Conservation (phyloP, 306 rosid species). For the Quercus agrifolia region DNA sequence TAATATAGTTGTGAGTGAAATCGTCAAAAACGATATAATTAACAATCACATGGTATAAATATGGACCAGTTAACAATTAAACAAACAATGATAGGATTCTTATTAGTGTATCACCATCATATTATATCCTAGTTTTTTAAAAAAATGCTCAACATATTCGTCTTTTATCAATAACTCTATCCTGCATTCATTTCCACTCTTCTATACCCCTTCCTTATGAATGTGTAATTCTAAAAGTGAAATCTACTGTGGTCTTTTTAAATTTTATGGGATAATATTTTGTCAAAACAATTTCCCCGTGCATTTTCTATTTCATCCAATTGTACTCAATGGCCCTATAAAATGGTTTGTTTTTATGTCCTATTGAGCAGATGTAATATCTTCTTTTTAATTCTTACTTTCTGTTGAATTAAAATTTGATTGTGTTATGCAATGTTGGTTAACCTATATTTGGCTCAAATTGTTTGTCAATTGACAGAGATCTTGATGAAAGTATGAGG, state of each 20-base stretch:
- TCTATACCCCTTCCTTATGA: not conserved
- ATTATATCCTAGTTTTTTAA: not conserved
- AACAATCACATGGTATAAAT: no score
- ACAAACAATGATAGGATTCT: not conserved
- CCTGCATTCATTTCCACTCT: not conserved
- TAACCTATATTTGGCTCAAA: not conserved
- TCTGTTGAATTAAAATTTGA: not conserved
- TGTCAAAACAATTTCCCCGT: not conserved
- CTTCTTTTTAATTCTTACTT: not conserved
- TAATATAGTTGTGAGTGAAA: not conserved
- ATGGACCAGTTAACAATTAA: no score
- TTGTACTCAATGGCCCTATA: not conserved
- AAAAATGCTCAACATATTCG: not conserved
- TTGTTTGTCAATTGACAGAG: slow-evolving; percentile 47
- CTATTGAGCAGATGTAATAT: not conserved
- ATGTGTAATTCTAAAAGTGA: not conserved
- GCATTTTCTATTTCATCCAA: not conserved
- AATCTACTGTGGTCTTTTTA: not conserved
- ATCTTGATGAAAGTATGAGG: slow-evolving; percentile 68
- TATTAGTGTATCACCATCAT: not conserved
- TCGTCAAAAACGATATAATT: not conserved
- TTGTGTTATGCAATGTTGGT: not conserved
- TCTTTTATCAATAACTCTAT: not conserved
- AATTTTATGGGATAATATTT: not conserved
- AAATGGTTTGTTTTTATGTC: not conserved